phyloP scores from a whole-genome alignment of 2,329 filamentous ascomycete genomes.

The Trichoderma asperellum region DNA sequence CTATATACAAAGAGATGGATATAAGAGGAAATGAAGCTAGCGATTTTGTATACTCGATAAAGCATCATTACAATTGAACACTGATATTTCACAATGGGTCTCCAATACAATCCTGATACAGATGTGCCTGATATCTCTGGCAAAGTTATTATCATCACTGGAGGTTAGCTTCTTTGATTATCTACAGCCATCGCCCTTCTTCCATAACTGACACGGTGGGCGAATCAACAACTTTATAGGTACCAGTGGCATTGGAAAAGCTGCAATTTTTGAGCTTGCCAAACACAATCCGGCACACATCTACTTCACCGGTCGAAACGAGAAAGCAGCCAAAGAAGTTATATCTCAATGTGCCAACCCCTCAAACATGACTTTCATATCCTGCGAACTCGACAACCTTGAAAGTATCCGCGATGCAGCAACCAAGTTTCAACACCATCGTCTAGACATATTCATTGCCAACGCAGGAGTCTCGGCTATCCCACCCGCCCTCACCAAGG shows the following conservation, averaged over 20 bases:
- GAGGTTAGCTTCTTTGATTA: slow-evolving; percentile 46
- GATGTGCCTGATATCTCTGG: slow-evolving; percentile 69
- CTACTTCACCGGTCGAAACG: slow-evolving; percentile 44
- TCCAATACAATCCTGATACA: slow-evolving; percentile 27
- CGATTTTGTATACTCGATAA: neutral
- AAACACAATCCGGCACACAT: slow-evolving; percentile 33
- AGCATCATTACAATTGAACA: neutral
- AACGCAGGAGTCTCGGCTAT: slow-evolving; percentile 52
- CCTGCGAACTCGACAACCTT: slow-evolving; percentile 14
- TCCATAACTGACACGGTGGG: neutral
- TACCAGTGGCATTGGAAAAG: slow-evolving; percentile 67
- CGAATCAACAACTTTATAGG: slow-evolving; percentile 52
- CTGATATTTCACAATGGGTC: slow-evolving; percentile 1
- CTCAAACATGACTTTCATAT: slow-evolving; percentile 50
- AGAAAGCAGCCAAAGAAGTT: slow-evolving; percentile 33
- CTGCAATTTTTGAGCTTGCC: slow-evolving; percentile 33
- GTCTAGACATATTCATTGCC: slow-evolving; percentile 51
- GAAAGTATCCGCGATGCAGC: slow-evolving; percentile 46
- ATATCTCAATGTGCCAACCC: slow-evolving; percentile 42
- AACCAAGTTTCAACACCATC: slow-evolving; percentile 41
- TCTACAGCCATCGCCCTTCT: neutral
- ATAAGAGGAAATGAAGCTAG: neutral
- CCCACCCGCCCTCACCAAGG: slow-evolving; percentile 43
- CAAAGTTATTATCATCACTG: slow-evolving; percentile 79
- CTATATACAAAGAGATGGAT: neutral